phyloP scores from a whole-genome alignment of 1,139 yeast species.

The Tardiomyces blankii region DNA sequence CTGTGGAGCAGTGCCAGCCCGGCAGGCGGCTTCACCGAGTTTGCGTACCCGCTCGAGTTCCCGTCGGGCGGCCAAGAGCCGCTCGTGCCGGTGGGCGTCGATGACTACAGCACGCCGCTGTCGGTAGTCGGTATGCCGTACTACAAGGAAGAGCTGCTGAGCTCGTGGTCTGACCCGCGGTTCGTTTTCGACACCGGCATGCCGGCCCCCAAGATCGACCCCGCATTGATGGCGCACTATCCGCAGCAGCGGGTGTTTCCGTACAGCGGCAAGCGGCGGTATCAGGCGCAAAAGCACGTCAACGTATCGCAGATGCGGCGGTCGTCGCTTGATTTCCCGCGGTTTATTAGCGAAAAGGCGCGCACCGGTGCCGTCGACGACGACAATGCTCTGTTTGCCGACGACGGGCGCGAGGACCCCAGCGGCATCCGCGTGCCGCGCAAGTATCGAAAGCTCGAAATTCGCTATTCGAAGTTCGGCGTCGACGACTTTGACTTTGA shows the following conservation, averaged over 20 bases:
- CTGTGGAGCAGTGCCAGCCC: conserved; percentile 47
- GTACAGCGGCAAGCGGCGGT: conserved; percentile 10
- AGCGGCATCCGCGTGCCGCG: conserved; percentile 38
- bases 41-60: conserved; percentile 40
- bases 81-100: conserved; percentile 17
- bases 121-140: conserved; percentile 79
- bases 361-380: conserved; percentile 18
- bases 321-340: conserved; percentile 36
- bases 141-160: conserved; percentile 64
- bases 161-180: conserved; percentile 48
- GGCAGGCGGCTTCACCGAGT: conserved; percentile 33
- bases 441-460: conserved; percentile 63
- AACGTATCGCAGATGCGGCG: conserved; percentile 28
- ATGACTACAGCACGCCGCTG: conserved; percentile 44
- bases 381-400: conserved; percentile 12
- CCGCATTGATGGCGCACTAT: conserved; percentile 24
- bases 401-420: conserved; percentile 10
- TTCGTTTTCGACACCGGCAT: conserved; percentile 22
- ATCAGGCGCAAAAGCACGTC: conserved; percentile 34
- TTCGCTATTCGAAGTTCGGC: conserved; percentile 82
- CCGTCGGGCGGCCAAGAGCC: conserved; percentile 27
- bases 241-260: conserved; percentile 43
- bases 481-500: conserved; percentile 90
- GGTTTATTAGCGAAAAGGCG: conserved; percentile 61
- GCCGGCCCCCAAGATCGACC: conserved; percentile 23